Evolutionary conservation across 257 asterid genomes (phyloP).

Genomic region (Solanum pimpinellifolium): DNA sequence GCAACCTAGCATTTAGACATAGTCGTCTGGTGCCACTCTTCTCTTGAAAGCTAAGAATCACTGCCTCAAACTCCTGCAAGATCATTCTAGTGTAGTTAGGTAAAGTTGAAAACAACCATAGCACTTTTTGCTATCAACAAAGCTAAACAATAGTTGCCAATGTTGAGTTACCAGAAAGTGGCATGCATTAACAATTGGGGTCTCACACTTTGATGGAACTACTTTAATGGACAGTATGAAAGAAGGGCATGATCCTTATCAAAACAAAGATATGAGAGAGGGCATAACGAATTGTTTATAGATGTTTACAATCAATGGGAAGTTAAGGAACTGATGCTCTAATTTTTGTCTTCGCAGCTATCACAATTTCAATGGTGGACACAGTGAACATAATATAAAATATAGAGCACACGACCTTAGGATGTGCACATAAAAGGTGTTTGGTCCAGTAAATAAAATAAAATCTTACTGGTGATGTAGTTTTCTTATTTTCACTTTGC

Average conservation of each 20-base stretch:
- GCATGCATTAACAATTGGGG: neutral
- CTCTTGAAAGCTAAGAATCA: neutral
- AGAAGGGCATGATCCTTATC: neutral
- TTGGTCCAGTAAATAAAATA: neutral
- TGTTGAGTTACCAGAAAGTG: neutral
- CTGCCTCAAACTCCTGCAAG: constrained; percentile 2
- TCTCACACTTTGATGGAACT: neutral
- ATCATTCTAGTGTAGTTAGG: neutral
- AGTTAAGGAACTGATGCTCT: neutral
- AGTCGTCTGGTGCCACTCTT: neutral
- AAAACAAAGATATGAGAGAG: neutral
- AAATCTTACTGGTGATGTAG: neutral
- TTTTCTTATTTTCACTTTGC: neutral
- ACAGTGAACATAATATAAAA: neutral
- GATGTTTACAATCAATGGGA: neutral
- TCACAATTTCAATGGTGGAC: neutral
- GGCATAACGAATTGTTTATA: neutral
- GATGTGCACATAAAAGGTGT: neutral
- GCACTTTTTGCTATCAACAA: neutral
- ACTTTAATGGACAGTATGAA: neutral
- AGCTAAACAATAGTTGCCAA: neutral
- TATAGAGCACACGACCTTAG: neutral
- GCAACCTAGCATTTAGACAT: neutral
- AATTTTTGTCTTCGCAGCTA: neutral
- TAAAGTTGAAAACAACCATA: neutral